Base-by-base conservation (phyloP, 208 protist species). In the Trypanosoma platydactyli region DNA sequence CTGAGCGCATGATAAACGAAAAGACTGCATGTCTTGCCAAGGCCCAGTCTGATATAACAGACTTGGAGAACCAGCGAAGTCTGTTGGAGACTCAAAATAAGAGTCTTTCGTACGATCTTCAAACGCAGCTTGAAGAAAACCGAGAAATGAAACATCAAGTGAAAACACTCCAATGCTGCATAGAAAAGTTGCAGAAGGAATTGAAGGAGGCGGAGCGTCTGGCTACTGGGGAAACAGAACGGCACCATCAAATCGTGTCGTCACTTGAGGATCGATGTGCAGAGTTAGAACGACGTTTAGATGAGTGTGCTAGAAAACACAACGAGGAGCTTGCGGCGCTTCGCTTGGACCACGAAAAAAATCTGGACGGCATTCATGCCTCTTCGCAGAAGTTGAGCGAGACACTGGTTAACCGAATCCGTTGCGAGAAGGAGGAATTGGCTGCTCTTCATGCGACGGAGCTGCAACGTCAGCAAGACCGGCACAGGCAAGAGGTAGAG, bases 251-350 rank as follows among this genome's bases (percentile, higher is more conserved):
- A 50, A 27, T 33, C 1, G 66, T 59, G 24, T 18, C 4, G 15
- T 51, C 44, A 30, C 33, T 68, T 40, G 38, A 52, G 38, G 20
- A 60, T 18, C 40, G 45, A 9, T 65, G 57, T 55, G 66, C 55
- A 1, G 65, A 83, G 41, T 25, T 75, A 49, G 59, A 76, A 30
- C 76, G 67, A 12, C 40, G 74, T 27, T 64, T 80, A 1, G 62
- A 62, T 3, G 50, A 72, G 46, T 50, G 58, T 41, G 42, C 22
- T 11, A 54, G 46, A 27, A 62, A 55, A 33, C 46, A 67, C 60
- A 54, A 62, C 24, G 59, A 61, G 15, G 68, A 67, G 24, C 9
- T 68, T 25, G 46, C 18, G 11, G 35, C 7, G 24, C 50, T 74
- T 30, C 48, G 52, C 25, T n/a, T 35, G 4, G 30, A 5, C 5